Evolutionary conservation across 805 yeast genomes (phyloP), one percentile per base, ranked within the genome.

Genomic region (Clavispora phyllophila): DNA sequence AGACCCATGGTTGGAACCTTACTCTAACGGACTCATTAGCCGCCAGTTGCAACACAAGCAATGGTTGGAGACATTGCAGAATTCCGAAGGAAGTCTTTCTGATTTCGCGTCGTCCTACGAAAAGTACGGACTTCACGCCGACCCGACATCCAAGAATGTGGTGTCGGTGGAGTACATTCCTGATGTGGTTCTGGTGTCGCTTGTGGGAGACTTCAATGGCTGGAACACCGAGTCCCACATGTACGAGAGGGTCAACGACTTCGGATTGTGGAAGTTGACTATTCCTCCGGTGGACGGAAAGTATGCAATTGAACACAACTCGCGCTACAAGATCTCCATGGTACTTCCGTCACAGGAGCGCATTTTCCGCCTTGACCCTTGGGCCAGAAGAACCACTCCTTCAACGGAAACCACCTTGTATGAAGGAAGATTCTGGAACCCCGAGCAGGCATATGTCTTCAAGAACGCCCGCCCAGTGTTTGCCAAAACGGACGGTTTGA

Each of bases 351-450:
- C 76, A 36, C 96, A 95, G 8, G 83, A 82, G 45, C 68, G 75
- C 31, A 66, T 90, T 20, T 91, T 84, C 51, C 72, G 98, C 37
- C 66, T 91, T 41, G 96, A 96, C 33, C 95, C 96, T 1, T 93
- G 96, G 91, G 80, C 82, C 44, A 70, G 72, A 20, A 72, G 97
- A 41, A 96, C 96, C 9, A 86, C 93, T 2, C 84, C 89, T 2
- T 72, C 78, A 17, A 76, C 73, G 42, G 81, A 74, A 40, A 66
- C 62, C 42, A 62, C 60, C 47, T 58, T 75, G 34, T 91, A 86
- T 60, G 96, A 93, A 51, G 95, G 91, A 7, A 72, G 95, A 41
- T 91, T 87, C 63, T 91, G 98, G 98, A 87, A 91, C 61, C 97
- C 97, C 0, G 19, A 40, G 1, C 31, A 42, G 22, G 44, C 50